Evolutionary conservation across 495 filamentous ascomycete species (phyloP), one percentile per base, ranked within the genome.

Genomic region (Astrothelium macrocarpum): DNA sequence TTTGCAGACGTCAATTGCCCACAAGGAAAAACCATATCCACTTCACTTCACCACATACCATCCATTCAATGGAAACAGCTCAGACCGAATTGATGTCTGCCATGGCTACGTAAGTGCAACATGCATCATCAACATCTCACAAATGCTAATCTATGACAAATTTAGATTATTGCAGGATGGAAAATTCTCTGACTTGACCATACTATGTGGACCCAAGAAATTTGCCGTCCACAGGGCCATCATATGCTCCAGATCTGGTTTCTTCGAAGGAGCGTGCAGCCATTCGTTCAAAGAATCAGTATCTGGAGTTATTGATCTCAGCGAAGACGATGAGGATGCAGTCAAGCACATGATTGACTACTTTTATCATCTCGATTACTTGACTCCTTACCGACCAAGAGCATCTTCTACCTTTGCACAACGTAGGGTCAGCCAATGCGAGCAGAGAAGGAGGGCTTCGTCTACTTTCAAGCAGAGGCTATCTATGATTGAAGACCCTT

Each of bases 301-400:
- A 12, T 72, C 70, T 14, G 66, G 75, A 9, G 64, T 68, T 7
- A 76, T 77, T 59, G 74, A 77, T 59, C 71, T 77, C 7, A 72
- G 72, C 31, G 72, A 76, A 59, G 76, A 76, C 43, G 75, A 78
- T 62, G 65, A 74, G 53, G 75, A 77, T 36, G 74, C 74, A 10
- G 75, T 78, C 34, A 70, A 76, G 32, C 72, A 76, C 42, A 77
- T 77, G 75, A 72, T 77, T n/a, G 43, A 76, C 64, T 77, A 76
- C 69, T 75, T 78, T 66, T 78, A 78, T 68, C 72, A 78, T 63
- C 71, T 76, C n/a, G 74, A 78, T 62, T 78, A 78, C 64, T 62
- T 75, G 10, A 66, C 31, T 59, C 64, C 68, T 31, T 61, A 66
- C 12, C 60, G 68, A 32, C 64, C 68, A 23, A 65, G 66, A 42